phyloP scores from a whole-genome alignment of 2,329 filamentous ascomycete genomes.

The Boeremia lycopersici region DNA sequence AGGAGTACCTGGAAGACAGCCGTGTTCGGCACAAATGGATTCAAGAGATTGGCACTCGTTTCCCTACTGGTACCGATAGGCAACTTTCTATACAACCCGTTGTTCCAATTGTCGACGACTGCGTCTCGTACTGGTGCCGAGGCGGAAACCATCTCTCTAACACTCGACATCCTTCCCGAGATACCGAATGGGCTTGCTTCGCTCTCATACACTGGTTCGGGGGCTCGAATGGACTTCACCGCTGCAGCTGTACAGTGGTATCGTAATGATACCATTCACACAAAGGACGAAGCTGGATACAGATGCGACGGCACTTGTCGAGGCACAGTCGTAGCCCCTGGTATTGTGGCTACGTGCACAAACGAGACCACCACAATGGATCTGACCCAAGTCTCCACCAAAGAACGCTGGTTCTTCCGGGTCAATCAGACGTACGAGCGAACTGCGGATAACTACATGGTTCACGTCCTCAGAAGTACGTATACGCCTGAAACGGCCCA shows the following conservation, averaged over 20 bases:
- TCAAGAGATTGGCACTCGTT: not conserved
- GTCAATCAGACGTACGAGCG: not conserved
- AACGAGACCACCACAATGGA: not conserved
- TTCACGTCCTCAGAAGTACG: not conserved
- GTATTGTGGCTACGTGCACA: slow-evolving; percentile 6
- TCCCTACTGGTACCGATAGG: not conserved
- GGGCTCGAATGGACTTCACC: slow-evolving; percentile 4
- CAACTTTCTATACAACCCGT: slow-evolving; percentile 5
- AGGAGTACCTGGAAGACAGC: slow-evolving; percentile 4
- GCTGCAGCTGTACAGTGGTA: slow-evolving; percentile 10
- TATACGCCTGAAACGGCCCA: not conserved
- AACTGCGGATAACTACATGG: slow-evolving; percentile 2
- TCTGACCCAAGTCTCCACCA: not conserved
- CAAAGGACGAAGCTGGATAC: slow-evolving; percentile 1
- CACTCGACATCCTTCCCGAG: slow-evolving; percentile 2
- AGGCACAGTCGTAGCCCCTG: not conserved
- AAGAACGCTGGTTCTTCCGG: slow-evolving; percentile 2
- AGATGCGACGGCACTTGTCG: slow-evolving; percentile 1
- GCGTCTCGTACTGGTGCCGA: not conserved
- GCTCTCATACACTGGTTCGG: not conserved
- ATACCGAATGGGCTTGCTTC: slow-evolving; percentile 5
- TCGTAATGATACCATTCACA: not conserved
- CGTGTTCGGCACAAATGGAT: slow-evolving; percentile 1
- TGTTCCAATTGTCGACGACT: slow-evolving; percentile 4
- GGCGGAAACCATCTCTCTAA: not conserved